phyloP scores from a whole-genome alignment of 2,329 filamentous ascomycete species.

The Cordyceps fumosorosea region DNA sequence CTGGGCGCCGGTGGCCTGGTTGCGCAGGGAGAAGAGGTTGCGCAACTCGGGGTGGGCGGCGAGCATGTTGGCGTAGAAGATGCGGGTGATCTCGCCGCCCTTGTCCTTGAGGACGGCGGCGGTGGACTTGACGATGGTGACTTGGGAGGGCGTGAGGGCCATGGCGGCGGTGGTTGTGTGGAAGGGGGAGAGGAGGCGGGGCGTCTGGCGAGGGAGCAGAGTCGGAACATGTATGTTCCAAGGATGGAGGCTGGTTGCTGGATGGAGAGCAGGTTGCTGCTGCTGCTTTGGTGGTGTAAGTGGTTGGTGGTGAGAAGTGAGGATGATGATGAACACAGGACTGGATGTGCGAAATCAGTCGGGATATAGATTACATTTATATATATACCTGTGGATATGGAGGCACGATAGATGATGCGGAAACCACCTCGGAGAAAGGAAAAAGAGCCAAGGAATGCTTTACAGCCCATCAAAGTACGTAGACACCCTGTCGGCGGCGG shows the following conservation, averaged over 20 bases:
- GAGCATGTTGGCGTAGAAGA: slow-evolving; percentile 68
- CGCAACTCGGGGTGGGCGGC: slow-evolving; percentile 56
- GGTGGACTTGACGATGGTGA: slow-evolving; percentile 68
- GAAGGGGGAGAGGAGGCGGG: neutral
- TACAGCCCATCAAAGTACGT: neutral
- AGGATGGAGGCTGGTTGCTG: neutral
- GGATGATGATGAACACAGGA: neutral
- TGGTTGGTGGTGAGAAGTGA: neutral
- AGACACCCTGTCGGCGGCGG: neutral
- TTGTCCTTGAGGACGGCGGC: slow-evolving; percentile 65
- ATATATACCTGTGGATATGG: neutral
- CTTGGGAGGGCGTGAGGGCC: slow-evolving; percentile 56
- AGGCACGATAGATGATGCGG: neutral
- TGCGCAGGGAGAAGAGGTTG: slow-evolving; percentile 64
- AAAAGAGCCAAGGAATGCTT: neutral
- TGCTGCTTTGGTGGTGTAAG: neutral
- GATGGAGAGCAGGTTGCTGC: neutral
- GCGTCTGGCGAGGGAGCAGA: neutral
- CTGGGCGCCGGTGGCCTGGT: slow-evolving; percentile 63
- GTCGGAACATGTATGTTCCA: slow-evolving; percentile 1
- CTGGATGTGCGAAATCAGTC: neutral
- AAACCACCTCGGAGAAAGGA: neutral
- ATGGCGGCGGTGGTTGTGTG: slow-evolving; percentile 21
- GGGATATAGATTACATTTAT: neutral
- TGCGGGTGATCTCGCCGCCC: slow-evolving; percentile 61